Conservation (phyloP, 345 rosid genomes). For the Linum tenue region DNA sequence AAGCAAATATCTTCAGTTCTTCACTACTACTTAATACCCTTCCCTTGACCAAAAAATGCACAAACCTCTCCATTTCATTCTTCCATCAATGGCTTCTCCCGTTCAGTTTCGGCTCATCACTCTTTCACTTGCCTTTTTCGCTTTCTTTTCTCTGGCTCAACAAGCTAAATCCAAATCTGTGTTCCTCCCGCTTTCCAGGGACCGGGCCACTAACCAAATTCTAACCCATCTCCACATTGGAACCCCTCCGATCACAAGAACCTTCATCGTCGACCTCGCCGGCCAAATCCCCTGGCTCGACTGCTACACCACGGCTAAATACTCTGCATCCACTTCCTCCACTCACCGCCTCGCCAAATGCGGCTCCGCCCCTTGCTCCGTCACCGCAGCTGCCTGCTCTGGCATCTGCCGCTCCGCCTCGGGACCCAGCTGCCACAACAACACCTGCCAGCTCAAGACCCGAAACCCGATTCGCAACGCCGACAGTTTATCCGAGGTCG, state of each 20-base stretch:
- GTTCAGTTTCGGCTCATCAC: neutral
- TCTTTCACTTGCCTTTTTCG: neutral
- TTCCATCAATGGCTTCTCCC: too few species aligned
- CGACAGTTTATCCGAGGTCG: neutral
- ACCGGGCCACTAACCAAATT: constrained; percentile 20
- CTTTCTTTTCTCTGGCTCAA: neutral
- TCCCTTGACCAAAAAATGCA: too few species aligned
- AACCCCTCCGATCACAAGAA: constrained; percentile 11
- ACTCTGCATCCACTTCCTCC: constrained; percentile 8
- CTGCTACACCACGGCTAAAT: neutral
- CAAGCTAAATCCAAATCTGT: neutral
- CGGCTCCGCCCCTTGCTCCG: constrained; percentile 15
- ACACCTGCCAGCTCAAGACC: constrained; percentile 2
- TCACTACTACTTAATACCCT: too few species aligned
- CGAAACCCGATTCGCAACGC: neutral
- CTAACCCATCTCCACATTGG: constrained; percentile 14
- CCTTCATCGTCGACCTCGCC: constrained; percentile 8
- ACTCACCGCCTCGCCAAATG: constrained; percentile 8
- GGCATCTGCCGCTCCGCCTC: neutral
- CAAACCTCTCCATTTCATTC: too few species aligned
- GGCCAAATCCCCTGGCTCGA: constrained; percentile 12
- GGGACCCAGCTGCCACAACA: constrained; percentile 11
- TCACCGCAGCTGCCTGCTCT: constrained; percentile 6
- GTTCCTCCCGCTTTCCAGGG: constrained; percentile 11
- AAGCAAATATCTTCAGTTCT: too few species aligned